Evolutionary conservation across 78 protist species (phyloP).

Genomic region (Emiliania huxleyi): DNA sequence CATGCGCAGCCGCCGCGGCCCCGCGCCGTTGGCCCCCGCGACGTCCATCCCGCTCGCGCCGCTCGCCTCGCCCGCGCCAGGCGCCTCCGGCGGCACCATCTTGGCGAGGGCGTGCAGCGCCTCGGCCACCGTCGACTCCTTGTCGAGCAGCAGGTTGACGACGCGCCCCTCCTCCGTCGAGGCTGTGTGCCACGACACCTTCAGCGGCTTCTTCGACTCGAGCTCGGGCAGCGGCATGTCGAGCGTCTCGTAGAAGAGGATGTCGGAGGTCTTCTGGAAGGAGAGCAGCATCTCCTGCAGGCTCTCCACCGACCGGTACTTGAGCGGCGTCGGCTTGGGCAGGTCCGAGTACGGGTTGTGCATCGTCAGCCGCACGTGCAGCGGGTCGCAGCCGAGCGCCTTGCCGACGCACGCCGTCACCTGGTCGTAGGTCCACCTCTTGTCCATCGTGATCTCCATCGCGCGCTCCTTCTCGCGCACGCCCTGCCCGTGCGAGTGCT

Average conservation of each 20-base stretch:
- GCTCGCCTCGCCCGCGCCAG: not conserved
- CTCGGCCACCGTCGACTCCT: not conserved
- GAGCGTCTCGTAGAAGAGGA: not conserved
- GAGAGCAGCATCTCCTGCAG: not conserved
- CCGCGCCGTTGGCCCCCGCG: not conserved
- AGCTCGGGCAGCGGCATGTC: not conserved
- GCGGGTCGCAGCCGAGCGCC: not conserved
- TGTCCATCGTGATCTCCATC: not conserved
- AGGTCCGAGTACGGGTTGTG: slow-evolving; percentile 4
- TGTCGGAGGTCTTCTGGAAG: not conserved
- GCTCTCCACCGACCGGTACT: not conserved
- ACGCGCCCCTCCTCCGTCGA: not conserved
- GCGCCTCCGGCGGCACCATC: not conserved
- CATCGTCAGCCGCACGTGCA: not conserved
- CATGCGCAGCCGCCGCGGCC: slow-evolving; percentile 1
- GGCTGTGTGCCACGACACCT: not conserved
- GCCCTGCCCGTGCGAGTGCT: not conserved
- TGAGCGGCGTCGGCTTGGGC: slow-evolving; percentile 25
- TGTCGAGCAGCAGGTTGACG: not conserved
- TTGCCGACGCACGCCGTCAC: not conserved
- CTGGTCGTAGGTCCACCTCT: slow-evolving; percentile 10
- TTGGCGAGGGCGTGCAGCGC: not conserved
- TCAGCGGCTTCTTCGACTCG: not conserved
- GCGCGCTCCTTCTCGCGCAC: slow-evolving; percentile 24
- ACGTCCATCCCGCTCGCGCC: not conserved